Base-by-base conservation (phyloP, 192 early-diverging fungal species). In the Backusella sp. region DNA sequence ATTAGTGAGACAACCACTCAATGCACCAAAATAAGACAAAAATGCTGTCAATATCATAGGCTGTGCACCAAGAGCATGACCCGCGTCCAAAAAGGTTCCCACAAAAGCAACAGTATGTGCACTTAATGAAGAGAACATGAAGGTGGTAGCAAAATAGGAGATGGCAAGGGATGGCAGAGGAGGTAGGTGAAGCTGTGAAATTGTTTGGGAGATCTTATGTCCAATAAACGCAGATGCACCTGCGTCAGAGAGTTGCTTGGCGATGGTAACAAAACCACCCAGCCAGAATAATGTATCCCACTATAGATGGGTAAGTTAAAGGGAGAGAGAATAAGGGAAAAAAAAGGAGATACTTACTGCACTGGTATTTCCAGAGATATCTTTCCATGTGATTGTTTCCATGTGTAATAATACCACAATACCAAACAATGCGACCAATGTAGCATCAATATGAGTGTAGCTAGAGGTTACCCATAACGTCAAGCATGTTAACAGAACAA, bases 261-360 rank as follows among this genome's bases (percentile, higher is more conserved):
- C 91, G 71, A 94, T 86, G 0, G 92, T 83, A 39, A 94, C 86
- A 82, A 94, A 92, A 28, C 91, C 90, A 14, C 90, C 88, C 1
- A 94, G 83, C 93, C 93, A 94, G 79, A 92, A 94, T 73, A 93
- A 91, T 2, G 91, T 88, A 75, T 94, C 93, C 93, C 93, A 94
- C 44, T 87, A 82, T 66, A 23, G 8, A 66, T 19, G 12, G 42
- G 42, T 44, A 19, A 44, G 42, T 44, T 44, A 14, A 44, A 44
- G 42, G 42, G 3, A 41, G 41, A 39, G 1, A 44, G 17, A 28
- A 67, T 46, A n/a, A 19, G 52, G 30, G 23, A 23, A 41, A 26
- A 37, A 12, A 73, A 37, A 34, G 6, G 35, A 53, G 11, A 15
- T 41, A 72, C 66, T 71, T 70, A 72, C 79, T 77, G 90, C 92